Conservation (phyloP, 495 filamentous ascomycete genomes). For the Tuber umbilicatum region DNA sequence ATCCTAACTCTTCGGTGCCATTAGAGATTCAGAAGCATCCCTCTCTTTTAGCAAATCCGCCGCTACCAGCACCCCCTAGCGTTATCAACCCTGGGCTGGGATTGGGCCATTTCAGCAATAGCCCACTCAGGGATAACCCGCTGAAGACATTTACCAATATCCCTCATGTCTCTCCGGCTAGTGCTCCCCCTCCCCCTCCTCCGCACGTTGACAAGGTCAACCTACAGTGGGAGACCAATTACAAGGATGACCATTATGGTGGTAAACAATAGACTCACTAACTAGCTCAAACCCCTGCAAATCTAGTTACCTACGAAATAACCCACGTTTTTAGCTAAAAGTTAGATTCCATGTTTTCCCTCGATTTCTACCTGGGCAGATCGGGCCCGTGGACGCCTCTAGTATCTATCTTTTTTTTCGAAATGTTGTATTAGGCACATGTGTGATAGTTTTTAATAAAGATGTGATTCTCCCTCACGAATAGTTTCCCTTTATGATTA, state of each 20-base stretch:
- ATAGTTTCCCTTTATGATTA: neutral
- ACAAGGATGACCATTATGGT: slow-evolving; percentile 5
- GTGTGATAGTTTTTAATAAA: neutral
- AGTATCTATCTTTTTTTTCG: neutral
- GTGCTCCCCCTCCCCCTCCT: neutral
- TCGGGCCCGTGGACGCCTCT: neutral
- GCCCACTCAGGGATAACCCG: neutral
- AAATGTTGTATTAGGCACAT: neutral
- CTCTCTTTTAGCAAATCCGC: slow-evolving; percentile 4
- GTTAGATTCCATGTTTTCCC: neutral
- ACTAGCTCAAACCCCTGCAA: neutral
- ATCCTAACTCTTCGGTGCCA: neutral
- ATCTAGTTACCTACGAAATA: neutral
- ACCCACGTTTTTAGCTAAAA: neutral
- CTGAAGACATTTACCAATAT: neutral
- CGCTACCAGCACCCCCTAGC: neutral
- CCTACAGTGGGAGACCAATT: slow-evolving; percentile 29
- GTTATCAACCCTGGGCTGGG: neutral
- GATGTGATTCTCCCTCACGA: neutral
- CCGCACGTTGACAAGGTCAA: slow-evolving; percentile 24
- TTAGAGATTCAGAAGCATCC: neutral
- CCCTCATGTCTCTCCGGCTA: neutral
- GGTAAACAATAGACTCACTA: neutral
- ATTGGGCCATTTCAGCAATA: neutral
- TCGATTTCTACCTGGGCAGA: neutral